Evolutionary conservation across 345 rosid species (phyloP), one percentile per base, ranked within the genome.

Genomic region (Populus pruinosa): DNA sequence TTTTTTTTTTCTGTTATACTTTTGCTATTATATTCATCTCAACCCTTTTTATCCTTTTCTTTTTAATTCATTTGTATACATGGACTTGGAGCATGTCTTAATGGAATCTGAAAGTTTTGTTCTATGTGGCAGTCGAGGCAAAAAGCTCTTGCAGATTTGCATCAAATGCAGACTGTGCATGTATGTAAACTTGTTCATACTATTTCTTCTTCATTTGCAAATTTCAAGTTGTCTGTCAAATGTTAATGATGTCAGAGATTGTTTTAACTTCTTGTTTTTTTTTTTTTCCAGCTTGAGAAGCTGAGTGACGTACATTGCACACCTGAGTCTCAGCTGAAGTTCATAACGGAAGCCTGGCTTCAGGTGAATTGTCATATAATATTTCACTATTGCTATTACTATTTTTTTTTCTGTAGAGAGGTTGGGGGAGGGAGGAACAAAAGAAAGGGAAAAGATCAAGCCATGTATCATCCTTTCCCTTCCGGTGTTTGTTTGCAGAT

Each of bases 271-370:
- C 71, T 76, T 65, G 74, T 41, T 44, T 71, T 53, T 71, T 13
- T n/a, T n/a, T 67, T 73, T 73, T 33, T 39, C 70, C 88, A 96
- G 99, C 95, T 96, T 72, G 96, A 89, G 85, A 96, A 88, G 88
- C 96, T 96, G 56, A 92, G 99, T 83, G 91, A 94, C 69, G 72
- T 76, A 76, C 97, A 94, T 61, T 83, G 93, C 88, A 90, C 91
- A 29, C 97, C 99, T 2, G 94, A 88, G 79, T 89, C 99, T 69
- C 99, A 91, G 90, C 95, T 96, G 79, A 94, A 92, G 87, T 96
- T 96, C 87, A 90, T 96, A 75, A 81, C 89, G 80, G 99, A 96
- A 63, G 98, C 99, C 33, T 96, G 97, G 98, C 94, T 91, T 84
- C 99, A 96, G 98, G 99, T 94, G 69, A 82, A 77, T n/a, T 56